Conservation (phyloP, 164 flowering plant species). For the Vitis cinerea region DNA sequence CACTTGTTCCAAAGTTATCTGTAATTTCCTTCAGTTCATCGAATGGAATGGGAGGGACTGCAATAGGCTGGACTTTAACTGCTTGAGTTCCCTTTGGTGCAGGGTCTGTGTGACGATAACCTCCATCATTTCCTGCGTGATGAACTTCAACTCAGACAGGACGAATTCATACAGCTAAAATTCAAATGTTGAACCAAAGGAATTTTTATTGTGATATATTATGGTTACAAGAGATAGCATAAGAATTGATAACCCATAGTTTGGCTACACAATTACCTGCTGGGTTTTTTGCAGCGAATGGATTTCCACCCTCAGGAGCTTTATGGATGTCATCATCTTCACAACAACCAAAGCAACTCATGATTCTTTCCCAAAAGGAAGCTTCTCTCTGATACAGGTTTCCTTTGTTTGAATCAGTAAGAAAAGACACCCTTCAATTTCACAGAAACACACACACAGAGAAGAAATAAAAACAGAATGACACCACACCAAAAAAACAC, state of each 20-base stretch:
- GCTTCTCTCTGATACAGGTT: background rate
- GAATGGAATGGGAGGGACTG: slow-evolving; percentile 60
- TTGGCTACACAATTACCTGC: slow-evolving; percentile 40
- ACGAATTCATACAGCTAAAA: background rate
- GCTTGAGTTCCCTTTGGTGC: slow-evolving; percentile 56
- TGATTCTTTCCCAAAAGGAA: slow-evolving; percentile 21
- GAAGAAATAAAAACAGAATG: too few relatives aligned
- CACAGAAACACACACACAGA: too few relatives aligned
- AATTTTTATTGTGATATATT: background rate
- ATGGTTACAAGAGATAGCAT: too few relatives aligned
- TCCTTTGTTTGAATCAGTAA: background rate
- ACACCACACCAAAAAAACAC: too few relatives aligned
- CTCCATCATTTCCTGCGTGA: slow-evolving; percentile 57
- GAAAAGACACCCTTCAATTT: background rate
- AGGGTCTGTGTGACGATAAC: slow-evolving; percentile 52
- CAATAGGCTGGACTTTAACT: slow-evolving; percentile 69
- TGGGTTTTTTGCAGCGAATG: slow-evolving; percentile 33
- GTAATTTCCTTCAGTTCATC: slow-evolving; percentile 84
- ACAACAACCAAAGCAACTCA: slow-evolving; percentile 84
- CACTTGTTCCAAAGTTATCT: slow-evolving; percentile 62
- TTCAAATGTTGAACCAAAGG: background rate
- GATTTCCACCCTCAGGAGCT: slow-evolving; percentile 44
- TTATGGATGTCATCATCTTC: slow-evolving; percentile 52
- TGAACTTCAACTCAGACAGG: background rate
- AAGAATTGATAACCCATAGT: too few relatives aligned